Conservation (phyloP, 2,329 filamentous ascomycete genomes). For the Colletotrichum godetiae region DNA sequence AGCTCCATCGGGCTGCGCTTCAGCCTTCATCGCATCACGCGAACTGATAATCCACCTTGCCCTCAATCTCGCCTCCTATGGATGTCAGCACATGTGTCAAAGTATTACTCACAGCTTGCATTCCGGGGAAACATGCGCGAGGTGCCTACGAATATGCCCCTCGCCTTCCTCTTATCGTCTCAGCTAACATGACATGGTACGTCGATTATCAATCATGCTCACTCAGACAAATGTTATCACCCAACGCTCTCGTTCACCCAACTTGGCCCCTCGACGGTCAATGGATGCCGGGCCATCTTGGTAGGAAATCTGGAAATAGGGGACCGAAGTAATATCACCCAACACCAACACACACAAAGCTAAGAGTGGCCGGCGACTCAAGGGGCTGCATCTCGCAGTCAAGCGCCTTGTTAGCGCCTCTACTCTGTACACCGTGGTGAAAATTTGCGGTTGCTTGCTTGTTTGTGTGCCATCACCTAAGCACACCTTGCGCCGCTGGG, state of each 20-base stretch:
- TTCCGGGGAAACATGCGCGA: constrained; percentile 16
- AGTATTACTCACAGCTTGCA: constrained; percentile 32
- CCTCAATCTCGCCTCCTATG: not conserved
- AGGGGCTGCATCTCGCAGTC: not conserved
- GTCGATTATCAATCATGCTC: not conserved
- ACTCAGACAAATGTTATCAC: not conserved
- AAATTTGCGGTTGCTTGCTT: constrained; percentile 2
- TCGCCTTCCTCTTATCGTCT: not conserved
- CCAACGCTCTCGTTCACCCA: not conserved
- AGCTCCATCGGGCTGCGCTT: not conserved
- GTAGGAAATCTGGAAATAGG: constrained; percentile 2
- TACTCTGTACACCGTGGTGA: not conserved
- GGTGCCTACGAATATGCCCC: not conserved
- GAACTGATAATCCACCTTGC: constrained; percentile 3
- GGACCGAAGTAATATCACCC: constrained; percentile 4
- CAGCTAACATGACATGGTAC: not conserved
- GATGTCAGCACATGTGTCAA: constrained; percentile 21
- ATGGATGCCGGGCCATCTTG: constrained; percentile 19
- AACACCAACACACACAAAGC: not conserved
- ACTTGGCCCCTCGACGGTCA: constrained; percentile 9
- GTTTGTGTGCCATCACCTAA: constrained; percentile 1
- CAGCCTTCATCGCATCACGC: not conserved
- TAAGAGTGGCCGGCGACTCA: not conserved
- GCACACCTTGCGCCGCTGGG: not conserved
- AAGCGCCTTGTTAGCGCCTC: constrained; percentile 15